Percentiles rank a stretch among this genome's conserved stretches.
These are phyloP conservation scores for Aphanomyces cochlioides DNA, from an alignment of 352 stramenopile species.

Conservation along the genomic window DNA sequence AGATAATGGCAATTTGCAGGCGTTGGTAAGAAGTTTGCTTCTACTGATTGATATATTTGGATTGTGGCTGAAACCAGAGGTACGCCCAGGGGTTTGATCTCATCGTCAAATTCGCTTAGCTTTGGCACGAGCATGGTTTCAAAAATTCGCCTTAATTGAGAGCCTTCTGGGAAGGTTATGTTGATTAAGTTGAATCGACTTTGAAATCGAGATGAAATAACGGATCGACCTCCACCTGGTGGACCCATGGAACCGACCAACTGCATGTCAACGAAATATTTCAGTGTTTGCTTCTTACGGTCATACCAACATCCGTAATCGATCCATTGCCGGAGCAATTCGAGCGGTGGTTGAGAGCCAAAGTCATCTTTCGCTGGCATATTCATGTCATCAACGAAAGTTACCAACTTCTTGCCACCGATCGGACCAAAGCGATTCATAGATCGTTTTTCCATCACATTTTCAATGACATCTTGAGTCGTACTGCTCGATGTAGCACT, in stretches of 20 bases:
- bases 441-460: constrained; percentile 87
- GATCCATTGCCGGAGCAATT: constrained; percentile 88
- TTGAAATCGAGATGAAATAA: constrained; percentile 88
- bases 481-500: constrained; percentile 82
- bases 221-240: constrained; percentile 76
- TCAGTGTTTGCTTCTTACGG: constrained; percentile 85
- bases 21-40: constrained; percentile 84
- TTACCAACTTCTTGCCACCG: constrained; percentile 83
- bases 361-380: constrained; percentile 90
- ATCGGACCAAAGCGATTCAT: constrained; percentile 86
- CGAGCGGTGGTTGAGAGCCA: constrained; percentile 87
- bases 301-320: constrained; percentile 93
- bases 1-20: constrained; percentile 87
- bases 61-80: constrained; percentile 78
- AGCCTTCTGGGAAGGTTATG: constrained; percentile 81
- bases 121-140: constrained; percentile 86
- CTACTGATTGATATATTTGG: constrained; percentile 78
- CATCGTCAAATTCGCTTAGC: constrained; percentile 81
- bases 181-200: constrained; percentile 90
- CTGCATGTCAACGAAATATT: constrained; percentile 91
- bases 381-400: constrained; percentile 92
- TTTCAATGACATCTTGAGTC: constrained; percentile 89
- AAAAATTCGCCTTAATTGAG: constrained; percentile 84
- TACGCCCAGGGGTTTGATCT: constrained; percentile 77
- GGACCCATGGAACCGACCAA: constrained; percentile 86